Percentiles rank a stretch among this genome's conserved stretches.
Evolutionary conservation across 2,329 filamentous ascomycete species (phyloP).

Genomic region (Epichloe gansuensis): DNA sequence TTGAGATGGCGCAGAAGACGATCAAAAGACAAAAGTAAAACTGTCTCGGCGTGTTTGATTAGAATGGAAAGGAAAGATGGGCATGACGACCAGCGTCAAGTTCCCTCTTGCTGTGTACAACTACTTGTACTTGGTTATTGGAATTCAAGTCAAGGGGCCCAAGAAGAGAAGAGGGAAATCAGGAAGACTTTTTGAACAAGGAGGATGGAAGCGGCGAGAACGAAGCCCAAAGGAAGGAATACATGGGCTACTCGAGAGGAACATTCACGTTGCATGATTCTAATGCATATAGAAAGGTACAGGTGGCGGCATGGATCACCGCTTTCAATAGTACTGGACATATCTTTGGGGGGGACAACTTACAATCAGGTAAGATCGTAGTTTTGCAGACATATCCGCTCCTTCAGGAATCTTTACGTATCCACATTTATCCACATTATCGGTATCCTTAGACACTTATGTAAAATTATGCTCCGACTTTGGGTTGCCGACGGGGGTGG

Average conservation of each 20-base stretch:
- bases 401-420: not conserved
- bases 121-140: slow-evolving; percentile 8
- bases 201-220: not conserved
- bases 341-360: not conserved
- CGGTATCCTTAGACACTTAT: not conserved
- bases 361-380: not conserved
- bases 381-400: not conserved
- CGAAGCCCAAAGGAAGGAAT: no score
- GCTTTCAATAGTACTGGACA: not conserved
- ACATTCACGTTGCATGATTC: not conserved
- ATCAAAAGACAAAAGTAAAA: slow-evolving; percentile 75
- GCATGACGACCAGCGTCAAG: not conserved
- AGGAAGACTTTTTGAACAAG: not conserved
- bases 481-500: not conserved
- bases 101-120: slow-evolving; percentile 10
- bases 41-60: not conserved
- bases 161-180: not conserved
- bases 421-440: not conserved
- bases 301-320: not conserved
- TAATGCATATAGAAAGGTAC: slow-evolving; percentile 3
- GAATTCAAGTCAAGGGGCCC: not conserved
- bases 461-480: not conserved
- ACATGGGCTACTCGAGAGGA: not conserved
- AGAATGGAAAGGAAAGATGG: not conserved
- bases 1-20: slow-evolving; percentile 91